These are phyloP conservation scores for Polyporus tsugae DNA, from an alignment of 1,284 basidiomycete genomes.

Conservation along the genomic window DNA sequence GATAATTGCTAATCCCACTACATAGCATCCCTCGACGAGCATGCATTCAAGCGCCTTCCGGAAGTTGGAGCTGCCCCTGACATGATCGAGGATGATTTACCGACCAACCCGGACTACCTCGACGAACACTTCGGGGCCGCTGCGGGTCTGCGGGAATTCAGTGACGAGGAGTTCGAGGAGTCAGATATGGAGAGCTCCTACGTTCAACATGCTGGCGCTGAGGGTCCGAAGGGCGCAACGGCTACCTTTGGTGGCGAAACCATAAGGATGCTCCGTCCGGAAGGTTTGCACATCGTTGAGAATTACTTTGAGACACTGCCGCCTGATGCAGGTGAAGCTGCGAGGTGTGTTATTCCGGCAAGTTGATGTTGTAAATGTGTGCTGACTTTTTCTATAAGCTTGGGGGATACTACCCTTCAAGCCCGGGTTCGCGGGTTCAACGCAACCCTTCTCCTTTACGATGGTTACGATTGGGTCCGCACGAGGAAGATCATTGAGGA, in stretches of 20 bases:
- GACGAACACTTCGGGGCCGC: constrained; percentile 83
- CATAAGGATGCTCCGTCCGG: constrained; percentile 75
- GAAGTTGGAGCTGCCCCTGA: constrained; percentile 84
- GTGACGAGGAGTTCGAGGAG: constrained; percentile 76
- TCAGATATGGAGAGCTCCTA: constrained; percentile 52
- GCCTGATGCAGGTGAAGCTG: constrained; percentile 55
- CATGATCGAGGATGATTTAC: constrained; percentile 92
- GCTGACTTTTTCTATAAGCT: constrained; percentile 42
- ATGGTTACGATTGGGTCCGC: constrained; percentile 92
- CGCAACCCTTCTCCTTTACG: constrained; percentile 79
- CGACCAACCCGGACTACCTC: constrained; percentile 88
- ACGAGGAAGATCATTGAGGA: constrained; percentile 91
- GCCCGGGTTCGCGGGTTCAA: constrained; percentile 70
- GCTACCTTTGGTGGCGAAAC: constrained; percentile 85
- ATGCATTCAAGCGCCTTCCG: constrained; percentile 80
- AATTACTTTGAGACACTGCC: constrained; percentile 77
- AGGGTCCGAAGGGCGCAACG: constrained; percentile 54
- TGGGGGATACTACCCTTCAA: constrained; percentile 56
- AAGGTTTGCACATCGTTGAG: constrained; percentile 67
- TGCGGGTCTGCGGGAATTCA: constrained; percentile 75
- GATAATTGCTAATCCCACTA: neutral
- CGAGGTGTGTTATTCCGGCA: constrained; percentile 51
- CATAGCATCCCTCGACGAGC: constrained; percentile 82
- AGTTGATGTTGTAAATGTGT: neutral
- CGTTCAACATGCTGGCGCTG: constrained; percentile 42